Evolutionary conservation across 805 yeast species (phyloP).

Genomic region (Saturnispora zaruensis): DNA sequence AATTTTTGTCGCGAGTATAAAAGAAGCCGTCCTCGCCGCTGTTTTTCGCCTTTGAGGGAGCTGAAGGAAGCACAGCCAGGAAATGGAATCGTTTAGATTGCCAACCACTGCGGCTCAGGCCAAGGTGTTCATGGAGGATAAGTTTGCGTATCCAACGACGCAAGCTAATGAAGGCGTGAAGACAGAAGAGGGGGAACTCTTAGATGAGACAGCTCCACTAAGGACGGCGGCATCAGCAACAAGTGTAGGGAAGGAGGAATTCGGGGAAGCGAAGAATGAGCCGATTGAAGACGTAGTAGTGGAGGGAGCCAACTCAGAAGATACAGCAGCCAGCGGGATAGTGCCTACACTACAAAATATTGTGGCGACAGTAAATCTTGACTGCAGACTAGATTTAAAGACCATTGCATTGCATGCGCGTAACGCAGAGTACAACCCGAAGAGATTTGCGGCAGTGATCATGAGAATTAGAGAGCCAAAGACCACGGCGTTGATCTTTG

Average conservation of each 20-base stretch:
- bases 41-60: not conserved
- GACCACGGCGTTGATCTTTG: conserved; percentile 94
- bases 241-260: not conserved
- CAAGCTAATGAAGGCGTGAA: conserved; percentile 18
- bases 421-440: conserved; percentile 97
- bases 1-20: conserved; percentile 11
- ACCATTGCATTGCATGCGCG: conserved; percentile 98
- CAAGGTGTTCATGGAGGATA: conserved; percentile 58
- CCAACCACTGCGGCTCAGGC: conserved; percentile 77
- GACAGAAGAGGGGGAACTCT: conserved; percentile 8
- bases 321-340: conserved; percentile 70
- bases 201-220: conserved; percentile 1
- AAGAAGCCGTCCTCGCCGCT: conserved; percentile 10
- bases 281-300: not conserved
- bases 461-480: conserved; percentile 99
- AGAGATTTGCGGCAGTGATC: conserved; percentile 97
- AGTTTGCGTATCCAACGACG: conserved; percentile 48
- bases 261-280: conserved; percentile 2
- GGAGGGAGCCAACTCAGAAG: conserved; percentile 10
- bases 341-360: conserved; percentile 94
- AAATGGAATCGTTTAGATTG: conserved; percentile 64
- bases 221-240: not conserved
- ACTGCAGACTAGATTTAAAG: conserved; percentile 90
- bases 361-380: conserved; percentile 95
- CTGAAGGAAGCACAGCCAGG: conserved; percentile 1